Base-by-base conservation (phyloP, 2,329 filamentous ascomycete species). In the Aureobasidium melanogenum region DNA sequence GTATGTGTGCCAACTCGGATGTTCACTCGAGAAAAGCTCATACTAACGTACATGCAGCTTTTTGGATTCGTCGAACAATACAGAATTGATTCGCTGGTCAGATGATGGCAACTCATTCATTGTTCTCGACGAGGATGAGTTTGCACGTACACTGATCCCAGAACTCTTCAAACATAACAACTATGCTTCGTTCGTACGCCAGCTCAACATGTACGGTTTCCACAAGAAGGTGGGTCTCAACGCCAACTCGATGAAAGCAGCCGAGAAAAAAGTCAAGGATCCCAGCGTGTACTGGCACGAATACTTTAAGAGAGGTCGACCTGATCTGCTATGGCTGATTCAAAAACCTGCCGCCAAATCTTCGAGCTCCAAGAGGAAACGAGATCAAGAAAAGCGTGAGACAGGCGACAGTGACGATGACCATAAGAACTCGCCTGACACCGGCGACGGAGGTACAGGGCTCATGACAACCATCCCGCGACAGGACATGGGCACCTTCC, bases 201-300 rank as follows among this genome's bases (percentile, higher is more conserved):
- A 89, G 67, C 75, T 89, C 60, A 80, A 80, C 63, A 80, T 82
- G 78, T 82, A 82, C 66, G 78, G 79, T 43, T 81, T 82, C 63
- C 79, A 81, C 71, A 81, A 81, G 66, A 78, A 79, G 39, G 77
- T 82, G 22, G 79, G 80, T n/a, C 81, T 99, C 19, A 96, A 92
- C 4, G 94, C 99, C 74, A 97, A 97, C 71, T 97, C 92, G 0
- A 95, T 99, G 88, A 89, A 94, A 67, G 92, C 95, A 6, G 97
- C 92, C 71, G 94, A 97, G 76, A 87, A 92, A 64, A 96, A 97
- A 73, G 69, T 71, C 19, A 99, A 99, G 77, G 96, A 91, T 62
- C 94, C 94, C 0, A 97, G 92, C 81, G 94, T 97, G 79, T 99
- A 99, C 73, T 92, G 89, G 67, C 97, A 99, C 73, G 91, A 91